Conservation (phyloP, 1,284 basidiomycete species). For the Ustilago loliicola region DNA sequence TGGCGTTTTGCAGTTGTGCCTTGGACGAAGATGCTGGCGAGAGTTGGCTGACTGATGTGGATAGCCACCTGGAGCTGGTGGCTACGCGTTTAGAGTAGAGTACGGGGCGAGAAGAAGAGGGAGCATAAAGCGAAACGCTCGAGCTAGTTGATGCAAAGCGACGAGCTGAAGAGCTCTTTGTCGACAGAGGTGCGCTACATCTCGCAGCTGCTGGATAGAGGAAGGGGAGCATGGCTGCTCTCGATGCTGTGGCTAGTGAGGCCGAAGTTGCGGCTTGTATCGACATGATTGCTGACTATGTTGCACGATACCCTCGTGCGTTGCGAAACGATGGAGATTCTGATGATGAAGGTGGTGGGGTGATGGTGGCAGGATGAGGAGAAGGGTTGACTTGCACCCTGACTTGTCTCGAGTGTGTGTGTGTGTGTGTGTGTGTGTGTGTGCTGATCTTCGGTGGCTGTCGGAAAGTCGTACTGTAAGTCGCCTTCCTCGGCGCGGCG, state of each 20-base stretch:
- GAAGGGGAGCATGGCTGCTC: constrained; percentile 35
- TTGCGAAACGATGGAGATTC: no score
- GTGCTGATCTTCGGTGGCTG: constrained; percentile 22
- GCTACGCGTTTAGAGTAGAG: neutral
- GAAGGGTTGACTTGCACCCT: constrained; percentile 7
- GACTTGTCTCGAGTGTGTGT: neutral
- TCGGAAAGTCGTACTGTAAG: constrained; percentile 10
- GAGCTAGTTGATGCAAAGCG: neutral
- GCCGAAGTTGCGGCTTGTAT: constrained; percentile 17
- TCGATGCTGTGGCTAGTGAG: constrained; percentile 15
- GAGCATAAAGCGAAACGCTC: constrained; percentile 12
- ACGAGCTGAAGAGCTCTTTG: constrained; percentile 1
- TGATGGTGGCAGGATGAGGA: constrained; percentile 7
- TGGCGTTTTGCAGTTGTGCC: constrained; percentile 7
- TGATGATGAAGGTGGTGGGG: neutral
- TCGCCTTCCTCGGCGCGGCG: no score
- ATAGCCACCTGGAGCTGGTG: constrained; percentile 14
- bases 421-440: neutral
- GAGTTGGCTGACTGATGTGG: constrained; percentile 7
- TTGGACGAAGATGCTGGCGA: constrained; percentile 32
- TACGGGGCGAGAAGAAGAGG: constrained; percentile 18
- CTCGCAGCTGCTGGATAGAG: constrained; percentile 32
- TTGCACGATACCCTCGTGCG: no score
- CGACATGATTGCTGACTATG: constrained; percentile 16
- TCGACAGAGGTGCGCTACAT: constrained; percentile 16